Percentiles rank a stretch among this genome's conserved stretches.
Evolutionary conservation across 768 basidiomycete genomes (phyloP).

Genomic region (Botryobasidium botryosum): DNA sequence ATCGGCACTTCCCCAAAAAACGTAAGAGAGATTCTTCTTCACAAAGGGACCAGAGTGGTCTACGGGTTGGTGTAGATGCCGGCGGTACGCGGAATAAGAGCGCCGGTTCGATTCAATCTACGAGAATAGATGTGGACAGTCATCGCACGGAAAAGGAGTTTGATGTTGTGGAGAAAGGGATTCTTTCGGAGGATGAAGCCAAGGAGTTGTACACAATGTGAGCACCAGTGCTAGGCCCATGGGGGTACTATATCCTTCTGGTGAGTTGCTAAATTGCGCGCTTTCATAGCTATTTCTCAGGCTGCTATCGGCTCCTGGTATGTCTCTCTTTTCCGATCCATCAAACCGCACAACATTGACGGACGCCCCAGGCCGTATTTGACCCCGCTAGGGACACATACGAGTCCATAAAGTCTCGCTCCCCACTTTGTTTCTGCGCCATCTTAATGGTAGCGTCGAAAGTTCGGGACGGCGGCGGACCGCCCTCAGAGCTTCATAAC

Average conservation of each 20-base stretch:
- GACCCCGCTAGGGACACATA: constrained; percentile 11
- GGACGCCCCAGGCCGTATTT: constrained; percentile 8
- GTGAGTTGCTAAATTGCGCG: neutral
- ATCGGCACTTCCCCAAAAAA: neutral
- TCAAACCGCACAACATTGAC: neutral
- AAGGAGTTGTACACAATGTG: constrained; percentile 11
- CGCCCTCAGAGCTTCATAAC: constrained; percentile 7
- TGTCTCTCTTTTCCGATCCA: neutral
- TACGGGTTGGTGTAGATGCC: constrained; percentile 1
- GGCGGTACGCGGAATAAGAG: constrained; percentile 1
- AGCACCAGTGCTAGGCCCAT: neutral
- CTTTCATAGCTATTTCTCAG: constrained; percentile 10
- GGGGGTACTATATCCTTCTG: neutral
- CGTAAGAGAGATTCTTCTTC: constrained; percentile 3
- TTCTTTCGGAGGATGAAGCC: constrained; percentile 11
- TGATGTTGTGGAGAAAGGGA: constrained; percentile 11
- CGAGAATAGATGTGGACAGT: neutral
- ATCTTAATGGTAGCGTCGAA: constrained; percentile 13
- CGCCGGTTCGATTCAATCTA: neutral
- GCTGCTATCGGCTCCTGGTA: constrained; percentile 11
- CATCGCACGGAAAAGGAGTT: neutral
- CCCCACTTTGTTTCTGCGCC: constrained; percentile 11
- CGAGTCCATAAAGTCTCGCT: constrained; percentile 6
- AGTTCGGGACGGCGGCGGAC: constrained; percentile 11
- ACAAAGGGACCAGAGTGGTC: constrained; percentile 1